A percentile compares a stretch with the other conserved stretches of the same genome.
Conservation (phyloP, 2,329 filamentous ascomycete genomes). For the Hysterium pulicare region DNA sequence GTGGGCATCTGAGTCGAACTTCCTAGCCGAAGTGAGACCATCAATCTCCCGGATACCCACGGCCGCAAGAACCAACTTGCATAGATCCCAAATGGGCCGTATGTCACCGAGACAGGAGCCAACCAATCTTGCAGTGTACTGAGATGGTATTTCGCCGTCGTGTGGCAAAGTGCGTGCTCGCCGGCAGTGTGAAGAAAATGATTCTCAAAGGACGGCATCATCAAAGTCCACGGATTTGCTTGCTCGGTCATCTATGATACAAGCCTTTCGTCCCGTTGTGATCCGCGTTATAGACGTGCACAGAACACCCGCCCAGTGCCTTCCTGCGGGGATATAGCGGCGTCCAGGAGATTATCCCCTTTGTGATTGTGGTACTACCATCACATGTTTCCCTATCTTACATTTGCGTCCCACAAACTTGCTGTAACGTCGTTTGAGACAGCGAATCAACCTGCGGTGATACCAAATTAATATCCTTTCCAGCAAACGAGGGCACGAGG, state of each 20-base stretch:
- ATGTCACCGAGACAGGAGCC: constrained; percentile 17
- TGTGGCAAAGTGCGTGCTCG: constrained; percentile 19
- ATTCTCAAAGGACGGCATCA: constrained; percentile 20
- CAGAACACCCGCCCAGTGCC: constrained; percentile 19
- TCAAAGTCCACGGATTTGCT: constrained; percentile 19
- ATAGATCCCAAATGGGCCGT: constrained; percentile 14
- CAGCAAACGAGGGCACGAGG: constrained; percentile 11
- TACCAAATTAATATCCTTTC: constrained; percentile 11
- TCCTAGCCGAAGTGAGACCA: constrained; percentile 13
- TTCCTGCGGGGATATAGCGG: constrained; percentile 26
- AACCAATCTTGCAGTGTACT: constrained; percentile 6
- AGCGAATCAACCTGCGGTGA: constrained; percentile 25
- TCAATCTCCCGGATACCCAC: constrained; percentile 15
- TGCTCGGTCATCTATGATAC: constrained; percentile 25
- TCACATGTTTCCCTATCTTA: neutral
- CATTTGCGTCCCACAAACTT: constrained; percentile 7
- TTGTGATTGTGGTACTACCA: neutral
- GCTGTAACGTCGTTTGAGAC: constrained; percentile 19
- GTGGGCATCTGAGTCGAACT: constrained; percentile 11
- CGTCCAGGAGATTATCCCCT: constrained; percentile 5
- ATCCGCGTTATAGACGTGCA: constrained; percentile 19
- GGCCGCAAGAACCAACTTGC: constrained; percentile 10
- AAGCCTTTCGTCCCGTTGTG: constrained; percentile 13
- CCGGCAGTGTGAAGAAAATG: constrained; percentile 22
- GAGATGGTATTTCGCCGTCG: constrained; percentile 19